These are phyloP conservation scores for Cicer pinnatifidum DNA, from an alignment of 306 rosid species.

Conservation along the genomic window DNA sequence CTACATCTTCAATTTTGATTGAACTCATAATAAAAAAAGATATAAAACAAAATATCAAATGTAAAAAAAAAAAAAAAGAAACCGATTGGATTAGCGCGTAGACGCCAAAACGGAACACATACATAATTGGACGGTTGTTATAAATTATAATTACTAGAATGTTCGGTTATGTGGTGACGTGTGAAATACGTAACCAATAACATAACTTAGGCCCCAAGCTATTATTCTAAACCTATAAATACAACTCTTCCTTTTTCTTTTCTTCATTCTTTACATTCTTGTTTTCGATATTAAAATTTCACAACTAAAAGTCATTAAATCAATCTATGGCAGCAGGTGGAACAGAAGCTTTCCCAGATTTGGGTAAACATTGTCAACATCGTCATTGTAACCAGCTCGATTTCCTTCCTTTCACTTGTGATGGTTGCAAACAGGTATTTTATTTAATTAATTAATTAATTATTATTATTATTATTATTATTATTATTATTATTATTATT, in stretches of 20 bases:
- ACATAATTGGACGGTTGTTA: not conserved
- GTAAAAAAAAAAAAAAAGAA: not conserved
- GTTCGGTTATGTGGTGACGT: conserved; percentile 18
- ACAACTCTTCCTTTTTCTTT: not conserved
- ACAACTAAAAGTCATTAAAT: not conserved
- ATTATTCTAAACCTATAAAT: conserved; percentile 45
- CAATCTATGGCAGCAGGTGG: conserved; percentile 72
- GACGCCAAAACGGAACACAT: not conserved
- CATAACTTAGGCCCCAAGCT: conserved; percentile 47
- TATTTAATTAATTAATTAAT: not conserved
- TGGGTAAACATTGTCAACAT: conserved; percentile 81
- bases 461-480: not conserved
- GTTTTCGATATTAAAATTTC: not conserved
- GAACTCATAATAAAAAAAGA: no score
- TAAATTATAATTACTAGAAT: conserved; percentile 1
- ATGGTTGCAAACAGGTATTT: conserved; percentile 62
- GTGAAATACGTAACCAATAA: not conserved
- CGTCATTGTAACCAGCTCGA: conserved; percentile 77
- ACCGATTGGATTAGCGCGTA: not conserved
- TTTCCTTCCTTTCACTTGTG: conserved; percentile 86
- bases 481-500: no score
- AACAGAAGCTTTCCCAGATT: conserved; percentile 91
- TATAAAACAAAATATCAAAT: no score
- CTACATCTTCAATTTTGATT: no score
- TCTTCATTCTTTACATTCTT: not conserved